Evolutionary conservation across 768 basidiomycete species (phyloP), one percentile per base, ranked within the genome.

Genomic region (Termitomyces heimii): DNA sequence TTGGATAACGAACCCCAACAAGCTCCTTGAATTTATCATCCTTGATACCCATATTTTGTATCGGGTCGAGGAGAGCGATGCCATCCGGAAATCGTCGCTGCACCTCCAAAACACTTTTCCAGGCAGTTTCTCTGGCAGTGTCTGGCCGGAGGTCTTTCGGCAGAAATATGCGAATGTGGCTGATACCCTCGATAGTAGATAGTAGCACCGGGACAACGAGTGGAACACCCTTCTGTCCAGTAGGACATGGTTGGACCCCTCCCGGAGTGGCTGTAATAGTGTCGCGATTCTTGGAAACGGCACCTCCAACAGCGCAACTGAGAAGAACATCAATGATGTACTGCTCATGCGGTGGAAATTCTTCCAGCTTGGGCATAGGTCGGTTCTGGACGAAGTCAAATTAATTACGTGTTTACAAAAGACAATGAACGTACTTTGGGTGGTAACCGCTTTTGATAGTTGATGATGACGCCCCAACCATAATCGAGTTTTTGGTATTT

Each of bases 391-490:
- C 44, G 55, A 43, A 24, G 26, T 45, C 20, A 46, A 53, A 28
- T 1, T 56, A 26, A 45, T 16, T 5, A 50, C 12, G 2, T n/a
- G 34, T 24, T 48, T 45, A 24, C 20, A 40, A 16, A 43, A 53
- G 14, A 42, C 9, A 48, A 43, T 37, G 54, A 12, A 63, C 74
- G 24, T 60, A 86, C 92, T 77, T 94, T 96, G 16, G 89, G 81
- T n/a, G 86, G 83, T 22, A 86, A 63, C 0, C 94, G 84, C 71
- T 97, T 97, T 68, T 91, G 87, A 66, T 86, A 98, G 68, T 94
- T 95, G 66, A 98, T 82, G 52, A 98, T 83, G 43, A 94, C 83
- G 39, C 96, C 96, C 97, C 97, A 98, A 10, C 96, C 96, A 70
- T 96, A 98, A 71, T 99, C 90, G 14, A 86, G 74, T 39, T 89